Percentiles rank a stretch among this genome's conserved stretches.
Conservation (phyloP, 495 filamentous ascomycete species). For the Margaritispora aquatica region DNA sequence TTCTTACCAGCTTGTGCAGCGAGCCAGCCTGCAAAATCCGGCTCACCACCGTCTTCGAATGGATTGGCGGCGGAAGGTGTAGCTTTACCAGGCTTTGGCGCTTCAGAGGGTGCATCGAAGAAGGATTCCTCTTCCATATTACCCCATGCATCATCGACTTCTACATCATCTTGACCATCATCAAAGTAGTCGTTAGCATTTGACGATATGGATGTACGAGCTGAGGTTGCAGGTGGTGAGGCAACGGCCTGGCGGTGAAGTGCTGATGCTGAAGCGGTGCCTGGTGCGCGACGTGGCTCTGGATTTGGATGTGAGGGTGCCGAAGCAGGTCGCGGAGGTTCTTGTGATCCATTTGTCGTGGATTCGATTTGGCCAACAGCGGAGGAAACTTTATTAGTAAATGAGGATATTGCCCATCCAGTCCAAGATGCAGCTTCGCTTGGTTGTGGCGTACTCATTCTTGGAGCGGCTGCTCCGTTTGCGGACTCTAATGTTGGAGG, state of each 20-base stretch:
- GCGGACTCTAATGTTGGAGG: conserved; percentile 40
- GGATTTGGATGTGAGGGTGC: conserved; percentile 3
- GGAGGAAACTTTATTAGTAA: conserved; percentile 85
- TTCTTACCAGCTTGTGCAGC: conserved; percentile 75
- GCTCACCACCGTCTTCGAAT: conserved; percentile 79
- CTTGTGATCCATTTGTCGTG: conserved; percentile 21
- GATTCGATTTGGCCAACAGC: conserved; percentile 77
- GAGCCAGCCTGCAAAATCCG: conserved; percentile 91
- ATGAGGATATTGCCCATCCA: conserved; percentile 98
- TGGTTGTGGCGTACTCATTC: conserved; percentile 68
- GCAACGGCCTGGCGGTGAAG: conserved; percentile 47
- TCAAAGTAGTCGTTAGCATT: conserved; percentile 38
- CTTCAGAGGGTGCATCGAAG: conserved; percentile 32
- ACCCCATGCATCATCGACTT: conserved; percentile 53
- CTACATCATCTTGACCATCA: conserved; percentile 50
- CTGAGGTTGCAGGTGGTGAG: conserved; percentile 35
- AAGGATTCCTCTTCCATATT: conserved; percentile 50
- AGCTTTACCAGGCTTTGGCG: conserved; percentile 8
- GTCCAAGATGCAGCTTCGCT: conserved; percentile 71
- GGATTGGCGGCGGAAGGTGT: conserved; percentile 34
- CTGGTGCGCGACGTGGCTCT: conserved; percentile 12
- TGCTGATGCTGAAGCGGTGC: conserved; percentile 44
- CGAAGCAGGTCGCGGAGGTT: conserved; percentile 34
- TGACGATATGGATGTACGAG: conserved; percentile 36
- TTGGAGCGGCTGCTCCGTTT: conserved; percentile 33